A percentile compares a stretch with the other conserved stretches of the same genome.
phyloP scores from a whole-genome alignment of 2,329 filamentous ascomycete species.

The Aspergillus sp. region DNA sequence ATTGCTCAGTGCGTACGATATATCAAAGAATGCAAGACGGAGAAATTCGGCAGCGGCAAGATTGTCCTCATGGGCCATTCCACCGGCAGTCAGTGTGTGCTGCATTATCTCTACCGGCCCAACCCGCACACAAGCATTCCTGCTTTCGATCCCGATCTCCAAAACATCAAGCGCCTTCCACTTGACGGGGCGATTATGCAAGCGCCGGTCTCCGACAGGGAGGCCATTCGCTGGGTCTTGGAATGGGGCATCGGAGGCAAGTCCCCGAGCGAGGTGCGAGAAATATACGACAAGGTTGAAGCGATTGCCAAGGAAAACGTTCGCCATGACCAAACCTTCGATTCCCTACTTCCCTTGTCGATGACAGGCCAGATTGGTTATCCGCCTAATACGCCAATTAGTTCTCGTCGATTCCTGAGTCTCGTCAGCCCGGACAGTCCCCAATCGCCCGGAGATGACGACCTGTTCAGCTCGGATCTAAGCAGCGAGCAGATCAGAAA shows the following conservation, averaged over 20 bases:
- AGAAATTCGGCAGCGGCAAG: constrained; percentile 31
- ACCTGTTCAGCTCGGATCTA: constrained; percentile 74
- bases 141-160: constrained; percentile 19
- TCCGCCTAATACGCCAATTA: constrained; percentile 37
- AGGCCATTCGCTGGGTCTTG: constrained; percentile 44
- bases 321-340: constrained; percentile 10
- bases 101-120: constrained; percentile 50
- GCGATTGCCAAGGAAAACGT: constrained; percentile 21
- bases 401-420: constrained; percentile 49
- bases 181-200: constrained; percentile 73
- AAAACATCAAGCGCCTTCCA: constrained; percentile 35
- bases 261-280: constrained; percentile 13
- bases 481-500: constrained; percentile 44
- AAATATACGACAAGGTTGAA: constrained; percentile 24
- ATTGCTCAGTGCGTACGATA: constrained; percentile 44
- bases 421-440: constrained; percentile 46
- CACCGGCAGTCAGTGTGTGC: constrained; percentile 59
- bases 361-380: constrained; percentile 25
- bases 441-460: constrained; percentile 60
- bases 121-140: constrained; percentile 29
- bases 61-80: constrained; percentile 60
- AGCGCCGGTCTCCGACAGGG: constrained; percentile 68
- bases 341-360: constrained; percentile 25
- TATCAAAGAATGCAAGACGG: constrained; percentile 33
- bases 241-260: constrained; percentile 17